A percentile compares a stretch with the other conserved stretches of the same genome.
Conservation (phyloP, 345 rosid genomes). For the Acer yangbiense region DNA sequence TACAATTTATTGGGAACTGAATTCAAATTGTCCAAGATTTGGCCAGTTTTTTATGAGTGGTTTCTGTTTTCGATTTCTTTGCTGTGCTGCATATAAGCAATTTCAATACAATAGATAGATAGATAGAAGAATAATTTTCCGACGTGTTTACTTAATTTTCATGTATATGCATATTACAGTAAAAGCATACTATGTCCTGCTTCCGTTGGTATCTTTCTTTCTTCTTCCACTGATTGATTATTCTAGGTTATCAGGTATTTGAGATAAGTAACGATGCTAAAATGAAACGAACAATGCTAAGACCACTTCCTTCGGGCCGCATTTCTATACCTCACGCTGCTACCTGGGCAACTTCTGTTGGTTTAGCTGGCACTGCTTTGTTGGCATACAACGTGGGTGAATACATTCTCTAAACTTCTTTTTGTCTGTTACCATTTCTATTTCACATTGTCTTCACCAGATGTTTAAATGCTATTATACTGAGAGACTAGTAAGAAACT, state of each 20-base stretch:
- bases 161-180: background rate
- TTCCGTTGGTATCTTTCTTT: background rate
- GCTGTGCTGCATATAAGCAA: too few relatives aligned
- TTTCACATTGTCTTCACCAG: background rate
- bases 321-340: constrained; percentile 69
- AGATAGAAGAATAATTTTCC: background rate
- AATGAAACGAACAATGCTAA: constrained; percentile 85
- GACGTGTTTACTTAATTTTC: background rate
- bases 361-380: constrained; percentile 73
- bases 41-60: background rate
- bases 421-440: background rate
- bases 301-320: constrained; percentile 94
- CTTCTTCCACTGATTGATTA: background rate
- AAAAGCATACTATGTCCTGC: background rate
- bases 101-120: background rate
- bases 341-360: constrained; percentile 76
- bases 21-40: background rate
- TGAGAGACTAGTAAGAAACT: constrained; percentile 37
- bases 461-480: constrained; percentile 9
- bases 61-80: background rate
- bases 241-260: constrained; percentile 47
- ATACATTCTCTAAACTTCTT: constrained; percentile 8
- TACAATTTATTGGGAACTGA: background rate
- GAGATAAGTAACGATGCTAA: constrained; percentile 86
- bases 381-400: constrained; percentile 75